A percentile compares a stretch with the other conserved stretches of the same genome.
Conservation (phyloP, 495 filamentous ascomycete genomes). For the Aspergillus sparsus region DNA sequence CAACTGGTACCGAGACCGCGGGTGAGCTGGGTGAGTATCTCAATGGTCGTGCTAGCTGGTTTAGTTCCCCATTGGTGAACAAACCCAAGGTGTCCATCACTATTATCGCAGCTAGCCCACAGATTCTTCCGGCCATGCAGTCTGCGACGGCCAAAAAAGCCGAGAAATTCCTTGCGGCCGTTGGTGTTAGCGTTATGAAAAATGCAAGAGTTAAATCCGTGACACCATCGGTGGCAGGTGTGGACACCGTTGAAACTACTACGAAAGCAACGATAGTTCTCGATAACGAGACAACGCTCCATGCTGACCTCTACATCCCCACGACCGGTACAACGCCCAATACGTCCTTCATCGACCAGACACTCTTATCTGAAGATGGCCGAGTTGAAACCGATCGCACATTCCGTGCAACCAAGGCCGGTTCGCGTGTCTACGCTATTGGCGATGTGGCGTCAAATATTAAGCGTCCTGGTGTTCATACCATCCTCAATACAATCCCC, state of each 20-base stretch:
- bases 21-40: conserved; percentile 54
- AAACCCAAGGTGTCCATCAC: conserved; percentile 46
- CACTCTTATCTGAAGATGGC: conserved; percentile 35
- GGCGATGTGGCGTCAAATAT: conserved; percentile 42
- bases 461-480: conserved; percentile 37
- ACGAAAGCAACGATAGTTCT: conserved; percentile 34
- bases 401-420: conserved; percentile 50
- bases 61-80: conserved; percentile 27
- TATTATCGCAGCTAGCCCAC: conserved; percentile 39
- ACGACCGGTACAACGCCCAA: conserved; percentile 50
- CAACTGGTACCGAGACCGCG: conserved; percentile 47
- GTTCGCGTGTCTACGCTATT: conserved; percentile 47
- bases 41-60: conserved; percentile 43
- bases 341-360: conserved; percentile 39
- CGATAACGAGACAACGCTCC: conserved; percentile 36
- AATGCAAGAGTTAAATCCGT: conserved; percentile 30
- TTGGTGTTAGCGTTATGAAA: conserved; percentile 50
- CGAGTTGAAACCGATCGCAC: conserved; percentile 49
- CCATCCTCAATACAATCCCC: conserved; percentile 42
- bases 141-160: conserved; percentile 38
- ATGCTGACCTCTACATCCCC: conserved; percentile 52
- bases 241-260: conserved; percentile 17
- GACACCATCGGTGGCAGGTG: conserved; percentile 19
- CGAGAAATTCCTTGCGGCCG: conserved; percentile 40
- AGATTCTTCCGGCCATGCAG: conserved; percentile 49